A percentile compares a stretch with the other conserved stretches of the same genome.
These are phyloP conservation scores for Trichosporon coremiiforme DNA, from an alignment of 1,284 basidiomycete species.

Conservation along the genomic window DNA sequence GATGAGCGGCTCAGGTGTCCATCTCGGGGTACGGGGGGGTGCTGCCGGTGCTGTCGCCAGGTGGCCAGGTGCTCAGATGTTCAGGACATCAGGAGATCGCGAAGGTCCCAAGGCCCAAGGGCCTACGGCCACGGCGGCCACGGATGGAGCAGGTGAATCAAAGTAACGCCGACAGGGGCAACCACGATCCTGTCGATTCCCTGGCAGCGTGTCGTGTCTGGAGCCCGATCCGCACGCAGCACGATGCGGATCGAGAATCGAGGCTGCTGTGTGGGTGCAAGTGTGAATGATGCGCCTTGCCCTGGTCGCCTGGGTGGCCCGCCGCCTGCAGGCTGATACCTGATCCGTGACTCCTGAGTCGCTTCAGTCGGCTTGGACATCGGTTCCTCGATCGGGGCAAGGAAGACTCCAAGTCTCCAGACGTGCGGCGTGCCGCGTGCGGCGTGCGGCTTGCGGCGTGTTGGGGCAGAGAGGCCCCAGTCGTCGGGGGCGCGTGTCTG, in stretches of 20 bases:
- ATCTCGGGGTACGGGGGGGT: neutral
- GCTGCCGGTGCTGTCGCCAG: too few species aligned
- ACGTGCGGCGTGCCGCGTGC: neutral
- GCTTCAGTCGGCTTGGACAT: conserved; percentile 3
- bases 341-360: neutral
- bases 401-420: neutral
- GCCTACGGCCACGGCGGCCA: too few species aligned
- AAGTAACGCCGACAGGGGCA: neutral
- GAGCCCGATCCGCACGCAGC: conserved; percentile 1
- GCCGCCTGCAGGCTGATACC: too few species aligned
- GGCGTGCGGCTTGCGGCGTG: neutral
- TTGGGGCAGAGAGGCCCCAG: neutral
- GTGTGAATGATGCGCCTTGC: conserved; percentile 3
- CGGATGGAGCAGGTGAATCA: conserved; percentile 1
- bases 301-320: neutral
- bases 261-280: neutral
- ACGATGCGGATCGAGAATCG: conserved; percentile 1
- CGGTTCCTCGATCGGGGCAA: conserved; percentile 5
- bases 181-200: too few species aligned
- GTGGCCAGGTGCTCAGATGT: conserved; percentile 1
- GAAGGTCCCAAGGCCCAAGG: neutral
- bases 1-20: conserved; percentile 2
- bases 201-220: neutral
- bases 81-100: neutral
- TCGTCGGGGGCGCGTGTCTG: neutral